phyloP scores from a whole-genome alignment of 2,329 filamentous ascomycete species.

The Fusarium pseudoanthophilum region DNA sequence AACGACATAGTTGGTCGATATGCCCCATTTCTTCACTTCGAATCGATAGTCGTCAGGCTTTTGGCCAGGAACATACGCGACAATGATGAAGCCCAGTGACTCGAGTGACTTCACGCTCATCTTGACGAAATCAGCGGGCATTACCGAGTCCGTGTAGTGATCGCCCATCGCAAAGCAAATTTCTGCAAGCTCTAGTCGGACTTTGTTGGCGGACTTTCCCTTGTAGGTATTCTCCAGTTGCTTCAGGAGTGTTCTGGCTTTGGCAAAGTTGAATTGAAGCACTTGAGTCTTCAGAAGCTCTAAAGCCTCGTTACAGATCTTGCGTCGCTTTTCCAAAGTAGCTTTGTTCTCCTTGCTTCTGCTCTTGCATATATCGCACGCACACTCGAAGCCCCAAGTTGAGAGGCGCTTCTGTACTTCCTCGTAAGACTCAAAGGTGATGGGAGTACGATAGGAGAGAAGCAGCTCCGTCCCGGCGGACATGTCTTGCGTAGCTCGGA shows the following conservation, averaged over 20 bases:
- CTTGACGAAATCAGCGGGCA: not conserved
- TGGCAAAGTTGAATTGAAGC: not conserved
- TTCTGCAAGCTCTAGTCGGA: conserved; percentile 3
- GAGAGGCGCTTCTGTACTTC: conserved; percentile 43
- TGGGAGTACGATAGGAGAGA: conserved; percentile 51
- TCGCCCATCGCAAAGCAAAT: not conserved
- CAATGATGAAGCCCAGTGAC: conserved; percentile 1
- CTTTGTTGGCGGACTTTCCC: not conserved
- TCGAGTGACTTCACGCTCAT: conserved; percentile 7
- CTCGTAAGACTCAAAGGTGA: conserved; percentile 43
- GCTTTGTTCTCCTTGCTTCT: conserved; percentile 33
- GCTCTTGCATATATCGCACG: conserved; percentile 53
- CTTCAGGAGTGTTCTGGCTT: conserved; percentile 27
- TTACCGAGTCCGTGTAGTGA: not conserved
- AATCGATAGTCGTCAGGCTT: not conserved
- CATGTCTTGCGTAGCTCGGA: conserved; percentile 59
- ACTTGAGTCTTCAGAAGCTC: not conserved
- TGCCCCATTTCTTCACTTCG: conserved; percentile 15
- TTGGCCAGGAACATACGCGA: not conserved
- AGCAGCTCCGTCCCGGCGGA: conserved; percentile 57
- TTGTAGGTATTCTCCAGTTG: conserved; percentile 40
- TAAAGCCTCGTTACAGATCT: conserved; percentile 18
- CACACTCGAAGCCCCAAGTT: conserved; percentile 56
- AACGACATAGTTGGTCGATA: not conserved
- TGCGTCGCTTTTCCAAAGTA: conserved; percentile 26